phyloP scores from a whole-genome alignment of 1,284 basidiomycete species.

The Psilocybe mexicana region DNA sequence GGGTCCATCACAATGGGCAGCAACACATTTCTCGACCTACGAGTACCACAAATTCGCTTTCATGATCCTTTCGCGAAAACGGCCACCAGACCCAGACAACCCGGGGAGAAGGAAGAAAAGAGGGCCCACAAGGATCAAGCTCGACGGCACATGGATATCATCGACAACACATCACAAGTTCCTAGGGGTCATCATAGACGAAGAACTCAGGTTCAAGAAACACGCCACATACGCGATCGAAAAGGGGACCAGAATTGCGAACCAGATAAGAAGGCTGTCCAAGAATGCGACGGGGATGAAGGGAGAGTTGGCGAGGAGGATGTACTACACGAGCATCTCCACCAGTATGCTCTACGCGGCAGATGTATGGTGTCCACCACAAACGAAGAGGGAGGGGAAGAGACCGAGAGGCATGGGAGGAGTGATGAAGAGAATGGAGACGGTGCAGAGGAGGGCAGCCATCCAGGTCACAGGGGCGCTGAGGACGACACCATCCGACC shows the following conservation, averaged over 20 bases:
- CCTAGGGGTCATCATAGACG: conserved; percentile 15
- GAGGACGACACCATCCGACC: conserved; percentile 31
- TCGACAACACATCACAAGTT: conserved; percentile 21
- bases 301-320: conserved; percentile 12
- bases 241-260: conserved; percentile 28
- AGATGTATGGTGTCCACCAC: conserved; percentile 30
- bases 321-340: conserved; percentile 32
- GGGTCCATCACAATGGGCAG: conserved; percentile 24
- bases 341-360: conserved; percentile 37
- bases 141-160: conserved; percentile 5
- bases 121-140: neutral
- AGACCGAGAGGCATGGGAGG: conserved; percentile 3
- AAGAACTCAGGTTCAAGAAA: conserved; percentile 9
- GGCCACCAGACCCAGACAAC: neutral
- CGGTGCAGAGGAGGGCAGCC: conserved; percentile 34
- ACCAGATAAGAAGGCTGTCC: conserved; percentile 24
- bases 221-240: conserved; percentile 30
- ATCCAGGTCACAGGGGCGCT: conserved; percentile 36
- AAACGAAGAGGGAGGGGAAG: neutral
- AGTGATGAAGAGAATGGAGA: conserved; percentile 21
- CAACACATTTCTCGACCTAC: conserved; percentile 25
- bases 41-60: conserved; percentile 26
- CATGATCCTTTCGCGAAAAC: conserved; percentile 17
- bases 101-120: neutral
- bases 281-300: conserved; percentile 23